Evolutionary conservation across 768 basidiomycete species (phyloP), one percentile per base, ranked within the genome.

Genomic region (Mycena latifolia): DNA sequence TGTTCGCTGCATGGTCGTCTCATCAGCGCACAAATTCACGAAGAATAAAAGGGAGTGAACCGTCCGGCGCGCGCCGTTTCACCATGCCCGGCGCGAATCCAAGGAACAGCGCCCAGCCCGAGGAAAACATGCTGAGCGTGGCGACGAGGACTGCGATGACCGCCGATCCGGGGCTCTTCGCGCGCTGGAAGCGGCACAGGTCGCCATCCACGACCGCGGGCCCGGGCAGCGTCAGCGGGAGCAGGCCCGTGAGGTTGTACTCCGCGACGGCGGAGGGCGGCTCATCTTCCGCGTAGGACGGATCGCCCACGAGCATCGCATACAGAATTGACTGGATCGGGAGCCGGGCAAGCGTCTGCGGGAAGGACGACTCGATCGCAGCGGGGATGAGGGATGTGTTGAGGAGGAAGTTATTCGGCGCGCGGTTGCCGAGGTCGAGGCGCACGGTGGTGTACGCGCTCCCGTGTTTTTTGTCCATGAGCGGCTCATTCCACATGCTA

Each of bases 321-420:
- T 56, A 66, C 11, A 61, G 37, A 17, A 4, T 12, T 5, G 60
- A 66, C 29, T 51, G 24, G 54, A 2, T 50, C 18, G 22, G 5
- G 3, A 59, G 25, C 4, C 7, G n/a, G 27, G 58, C 43, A n/a
- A 47, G 5, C 27, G 41, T 61, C 31, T 54, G 35, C n/a, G 61
- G 55, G 39, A 61, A 67, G 4, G 31, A 29, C 20, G 18, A 18
- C 20, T 6, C 8, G 25, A 67, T 55, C 1, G 55, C 33, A 0
- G 47, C 18, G 9, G 55, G 18, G 15, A 67, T 46, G 8, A 45
- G 12, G 12, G 61, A 27, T 0, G 61, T 57, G 56, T 75, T 65
- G 31, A 73, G 63, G 14, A 77, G 57, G 63, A 77, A 74, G 63
- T 77, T 77, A 56, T 76, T 76, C 0, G 72, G 63, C n/a, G 69